Conservation (phyloP, 768 basidiomycete genomes). For the Lactarius tabidus region DNA sequence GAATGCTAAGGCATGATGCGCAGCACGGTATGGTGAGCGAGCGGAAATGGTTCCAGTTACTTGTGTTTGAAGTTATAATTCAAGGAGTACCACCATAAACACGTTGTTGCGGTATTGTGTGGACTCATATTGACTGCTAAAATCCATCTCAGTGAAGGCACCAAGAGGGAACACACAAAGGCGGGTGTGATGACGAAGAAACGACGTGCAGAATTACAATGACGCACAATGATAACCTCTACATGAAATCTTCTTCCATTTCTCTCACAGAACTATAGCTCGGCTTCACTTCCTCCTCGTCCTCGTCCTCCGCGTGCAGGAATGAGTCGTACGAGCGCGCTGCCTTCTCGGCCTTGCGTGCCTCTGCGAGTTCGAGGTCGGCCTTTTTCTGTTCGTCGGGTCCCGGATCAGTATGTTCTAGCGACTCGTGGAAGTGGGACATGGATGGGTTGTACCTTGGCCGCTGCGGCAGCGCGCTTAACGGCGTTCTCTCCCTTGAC, state of each 20-base stretch:
- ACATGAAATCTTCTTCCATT: slow-evolving; percentile 90
- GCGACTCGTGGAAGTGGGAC: not conserved
- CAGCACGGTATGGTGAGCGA: too few species aligned
- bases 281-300: slow-evolving; percentile 44
- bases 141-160: not conserved
- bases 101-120: too few species aligned
- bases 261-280: slow-evolving; percentile 61
- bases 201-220: not conserved
- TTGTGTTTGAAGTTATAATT: not conserved
- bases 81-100: not conserved
- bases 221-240: slow-evolving; percentile 8
- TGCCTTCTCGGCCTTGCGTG: slow-evolving; percentile 82
- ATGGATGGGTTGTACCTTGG: slow-evolving; percentile 48
- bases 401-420: not conserved
- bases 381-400: slow-evolving; percentile 58
- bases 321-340: slow-evolving; percentile 83
- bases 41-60: not conserved
- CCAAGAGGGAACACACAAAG: not conserved
- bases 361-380: slow-evolving; percentile 67
- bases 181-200: not conserved
- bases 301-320: slow-evolving; percentile 58
- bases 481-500: slow-evolving; percentile 69
- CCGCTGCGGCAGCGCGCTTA: slow-evolving; percentile 57
- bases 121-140: not conserved
- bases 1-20: too few species aligned